These are phyloP conservation scores for Protea cynaroides DNA, from an alignment of 164 flowering plant species.

Conservation along the genomic window DNA sequence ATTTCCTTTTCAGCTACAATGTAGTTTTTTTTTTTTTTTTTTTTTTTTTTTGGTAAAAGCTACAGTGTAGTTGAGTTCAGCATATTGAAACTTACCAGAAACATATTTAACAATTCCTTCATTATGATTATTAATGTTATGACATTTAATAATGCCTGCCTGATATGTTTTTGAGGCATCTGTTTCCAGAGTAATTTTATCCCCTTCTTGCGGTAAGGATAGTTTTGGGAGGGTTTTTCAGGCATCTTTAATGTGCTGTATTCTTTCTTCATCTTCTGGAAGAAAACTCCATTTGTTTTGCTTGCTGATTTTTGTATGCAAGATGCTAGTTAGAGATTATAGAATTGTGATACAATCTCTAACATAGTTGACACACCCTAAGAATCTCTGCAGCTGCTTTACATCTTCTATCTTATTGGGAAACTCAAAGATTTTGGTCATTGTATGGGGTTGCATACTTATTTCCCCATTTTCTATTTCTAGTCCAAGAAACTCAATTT, in stretches of 20 bases:
- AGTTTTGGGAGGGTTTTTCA: too few species aligned
- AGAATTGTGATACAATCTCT: background rate
- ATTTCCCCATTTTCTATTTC: background rate
- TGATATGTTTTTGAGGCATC: background rate
- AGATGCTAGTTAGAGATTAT: background rate
- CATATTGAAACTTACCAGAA: background rate
- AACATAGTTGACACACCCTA: slow-evolving; percentile 2
- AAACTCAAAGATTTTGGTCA: background rate
- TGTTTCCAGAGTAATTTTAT: background rate
- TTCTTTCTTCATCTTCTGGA: background rate
- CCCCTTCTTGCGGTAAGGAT: background rate
- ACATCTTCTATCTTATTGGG: background rate
- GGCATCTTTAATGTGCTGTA: background rate
- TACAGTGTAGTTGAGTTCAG: background rate
- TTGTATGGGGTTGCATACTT: slow-evolving; percentile 1
- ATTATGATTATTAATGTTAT: background rate
- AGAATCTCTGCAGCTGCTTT: slow-evolving; percentile 1
- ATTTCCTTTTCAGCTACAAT: slow-evolving; percentile 1
- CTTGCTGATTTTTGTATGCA: background rate
- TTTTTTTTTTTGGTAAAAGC: too few species aligned
- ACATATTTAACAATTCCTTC: background rate
- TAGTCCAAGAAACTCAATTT: background rate
- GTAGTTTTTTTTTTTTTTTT: too few species aligned
- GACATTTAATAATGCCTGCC: background rate
- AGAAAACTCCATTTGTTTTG: background rate